Base-by-base conservation (phyloP, 2,329 filamentous ascomycete species). In the Botrytis paeoniae region DNA sequence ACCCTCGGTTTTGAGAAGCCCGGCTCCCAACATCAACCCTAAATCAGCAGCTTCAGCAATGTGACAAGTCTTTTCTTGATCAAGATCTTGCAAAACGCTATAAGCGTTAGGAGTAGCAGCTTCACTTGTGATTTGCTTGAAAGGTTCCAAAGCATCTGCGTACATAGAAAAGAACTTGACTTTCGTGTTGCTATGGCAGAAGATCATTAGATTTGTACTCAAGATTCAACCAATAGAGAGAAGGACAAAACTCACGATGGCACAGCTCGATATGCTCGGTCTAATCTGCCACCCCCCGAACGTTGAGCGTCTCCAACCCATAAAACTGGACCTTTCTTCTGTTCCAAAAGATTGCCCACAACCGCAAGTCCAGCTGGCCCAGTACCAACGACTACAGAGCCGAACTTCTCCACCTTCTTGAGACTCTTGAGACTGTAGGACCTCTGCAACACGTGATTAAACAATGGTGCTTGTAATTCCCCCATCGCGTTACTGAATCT, bases 291-390 rank as follows among this genome's bases (percentile, higher is more conserved):
- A 41, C 82, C 88, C 37, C 85, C 81, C 77, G 91, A 90, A 3
- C 80, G 78, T 20, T 4, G 7, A 32, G 2, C 25, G 48, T 87
- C 84, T 77, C 91, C 89, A 59, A 90, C 82, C 89, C 89, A 91
- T 69, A 88, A 80, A 66, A 91, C 84, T 22, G 84, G 85, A 14
- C 82, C 80, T 12, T 85, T 81, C 64, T 85, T 83, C 45, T 85
- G 83, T 77, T 90, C 87, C 29, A 91, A 83, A 29, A 91, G 81
- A 77, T 89, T 89, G n/a, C 89, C 89, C 37, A 91, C 83, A 10
- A 85, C 86, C 5, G 88, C 88, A 72, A 91, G 84, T 72, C 89
- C 89, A 61, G 86, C 87, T 5, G 88, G 86, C 25, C 88, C 88
- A 71, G 85, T 87, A 69, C 88, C 88, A 32, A 89, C 86, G 3